phyloP scores from a whole-genome alignment of 805 yeast species.

The Schwanniomyces yamadae region DNA sequence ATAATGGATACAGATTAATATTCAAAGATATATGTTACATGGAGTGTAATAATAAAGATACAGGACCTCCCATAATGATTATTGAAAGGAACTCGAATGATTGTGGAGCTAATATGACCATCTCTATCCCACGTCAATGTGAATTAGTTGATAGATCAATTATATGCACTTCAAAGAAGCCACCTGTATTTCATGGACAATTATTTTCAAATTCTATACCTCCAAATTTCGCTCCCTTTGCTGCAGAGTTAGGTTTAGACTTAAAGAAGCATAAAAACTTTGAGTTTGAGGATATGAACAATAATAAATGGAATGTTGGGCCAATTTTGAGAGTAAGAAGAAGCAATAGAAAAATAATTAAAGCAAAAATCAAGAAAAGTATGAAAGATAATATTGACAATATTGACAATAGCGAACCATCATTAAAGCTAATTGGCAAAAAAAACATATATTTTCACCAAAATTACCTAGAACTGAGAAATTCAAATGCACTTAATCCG shows the following conservation, averaged over 20 bases:
- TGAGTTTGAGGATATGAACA: constrained; percentile 24
- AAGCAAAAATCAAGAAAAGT: constrained; percentile 12
- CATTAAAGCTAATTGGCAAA: constrained; percentile 31
- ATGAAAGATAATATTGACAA: constrained; percentile 7
- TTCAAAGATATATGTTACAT: constrained; percentile 24
- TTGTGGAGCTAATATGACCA: constrained; percentile 30
- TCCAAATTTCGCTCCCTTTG: constrained; percentile 21
- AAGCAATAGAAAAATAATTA: constrained; percentile 24
- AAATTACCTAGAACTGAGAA: constrained; percentile 25
- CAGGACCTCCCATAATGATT: constrained; percentile 25
- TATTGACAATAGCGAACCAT: constrained; percentile 11
- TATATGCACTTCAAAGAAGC: constrained; percentile 6
- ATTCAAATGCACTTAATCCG: background rate
- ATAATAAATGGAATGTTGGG: constrained; percentile 40
- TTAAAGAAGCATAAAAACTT: constrained; percentile 20
- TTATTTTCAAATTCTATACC: constrained; percentile 24
- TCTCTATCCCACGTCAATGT: constrained; percentile 19
- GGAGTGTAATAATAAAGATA: constrained; percentile 10
- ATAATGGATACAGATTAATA: constrained; percentile 23
- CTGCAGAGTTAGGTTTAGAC: constrained; percentile 6
- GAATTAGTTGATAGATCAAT: constrained; percentile 9
- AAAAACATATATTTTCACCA: constrained; percentile 38
- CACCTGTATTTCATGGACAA: constrained; percentile 23
- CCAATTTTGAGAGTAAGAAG: constrained; percentile 43
- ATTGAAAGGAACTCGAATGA: constrained; percentile 22